Conservation (phyloP, 2,329 filamentous ascomycete genomes). For the Acrodontium crateriforme region DNA sequence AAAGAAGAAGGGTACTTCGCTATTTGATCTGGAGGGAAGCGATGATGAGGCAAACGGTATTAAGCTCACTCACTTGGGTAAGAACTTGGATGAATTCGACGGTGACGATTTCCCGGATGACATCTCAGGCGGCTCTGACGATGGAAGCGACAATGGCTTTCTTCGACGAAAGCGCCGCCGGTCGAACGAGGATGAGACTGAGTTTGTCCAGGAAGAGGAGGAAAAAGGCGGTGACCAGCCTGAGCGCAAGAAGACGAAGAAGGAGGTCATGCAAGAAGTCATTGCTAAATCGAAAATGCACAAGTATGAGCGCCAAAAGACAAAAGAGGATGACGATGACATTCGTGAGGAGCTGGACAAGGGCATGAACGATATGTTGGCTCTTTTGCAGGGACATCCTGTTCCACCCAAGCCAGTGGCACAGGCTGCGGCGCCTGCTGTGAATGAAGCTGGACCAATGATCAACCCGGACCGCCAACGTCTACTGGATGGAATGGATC, state of each 20-base stretch:
- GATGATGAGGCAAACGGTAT: slow-evolving; percentile 37
- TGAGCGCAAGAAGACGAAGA: slow-evolving; percentile 83
- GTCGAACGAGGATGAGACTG: slow-evolving; percentile 38
- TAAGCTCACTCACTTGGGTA: slow-evolving; percentile 68
- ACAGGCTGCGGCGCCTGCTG: slow-evolving; percentile 6
- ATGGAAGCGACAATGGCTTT: slow-evolving; percentile 26
- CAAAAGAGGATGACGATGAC: slow-evolving; percentile 88
- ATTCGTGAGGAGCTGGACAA: slow-evolving; percentile 72
- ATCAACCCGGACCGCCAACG: slow-evolving; percentile 50
- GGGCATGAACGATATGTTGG: slow-evolving; percentile 62
- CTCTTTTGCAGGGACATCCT: slow-evolving; percentile 51
- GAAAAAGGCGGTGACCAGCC: slow-evolving; percentile 44
- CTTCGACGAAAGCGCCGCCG: slow-evolving; percentile 28
- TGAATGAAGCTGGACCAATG: slow-evolving; percentile 27
- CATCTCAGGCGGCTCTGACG: slow-evolving; percentile 29
- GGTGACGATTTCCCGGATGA: slow-evolving; percentile 49
- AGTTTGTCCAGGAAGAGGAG: slow-evolving; percentile 29
- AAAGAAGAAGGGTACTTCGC: slow-evolving; percentile 62
- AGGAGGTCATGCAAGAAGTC: slow-evolving; percentile 94
- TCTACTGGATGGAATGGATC: slow-evolving; percentile 46
- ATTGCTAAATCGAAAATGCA: slow-evolving; percentile 94
- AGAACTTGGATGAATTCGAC: slow-evolving; percentile 55
- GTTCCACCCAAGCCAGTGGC: slow-evolving; percentile 34
- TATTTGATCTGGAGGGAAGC: slow-evolving; percentile 86
- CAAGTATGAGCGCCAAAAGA: slow-evolving; percentile 86